A percentile compares a stretch with the other conserved stretches of the same genome.
Conservation (phyloP, 306 rosid species). For the Cucumis hystrix region DNA sequence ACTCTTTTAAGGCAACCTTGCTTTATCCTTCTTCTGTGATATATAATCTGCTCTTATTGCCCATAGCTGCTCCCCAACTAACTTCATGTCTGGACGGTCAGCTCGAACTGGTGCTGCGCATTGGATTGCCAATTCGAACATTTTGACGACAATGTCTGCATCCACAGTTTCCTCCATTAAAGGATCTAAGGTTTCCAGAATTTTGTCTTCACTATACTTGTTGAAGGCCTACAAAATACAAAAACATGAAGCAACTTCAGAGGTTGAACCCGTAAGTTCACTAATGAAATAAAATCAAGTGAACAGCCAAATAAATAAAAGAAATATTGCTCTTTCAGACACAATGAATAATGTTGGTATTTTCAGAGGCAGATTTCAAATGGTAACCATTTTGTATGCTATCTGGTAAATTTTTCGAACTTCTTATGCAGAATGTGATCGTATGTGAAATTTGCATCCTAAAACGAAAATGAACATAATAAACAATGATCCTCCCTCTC, state of each 20-base stretch:
- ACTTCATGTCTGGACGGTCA: slow-evolving; percentile 83
- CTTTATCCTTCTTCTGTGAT: slow-evolving; percentile 13
- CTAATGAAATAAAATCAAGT: not conserved
- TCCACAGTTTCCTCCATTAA: slow-evolving; percentile 55
- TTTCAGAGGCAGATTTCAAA: not conserved
- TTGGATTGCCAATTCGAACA: slow-evolving; percentile 61
- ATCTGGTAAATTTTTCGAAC: not conserved
- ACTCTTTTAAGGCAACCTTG: not conserved
- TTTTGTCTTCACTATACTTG: slow-evolving; percentile 41
- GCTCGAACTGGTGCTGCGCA: slow-evolving; percentile 78
- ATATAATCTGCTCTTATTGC: slow-evolving; percentile 69
- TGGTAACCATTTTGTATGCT: not conserved
- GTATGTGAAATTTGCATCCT: not conserved
- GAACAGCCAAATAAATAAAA: not conserved
- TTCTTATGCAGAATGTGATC: not conserved
- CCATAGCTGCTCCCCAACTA: slow-evolving; percentile 83
- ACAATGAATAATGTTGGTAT: not conserved
- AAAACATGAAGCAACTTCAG: not conserved
- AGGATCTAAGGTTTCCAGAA: slow-evolving; percentile 54
- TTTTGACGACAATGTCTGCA: slow-evolving; percentile 36
- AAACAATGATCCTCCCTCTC: not conserved
- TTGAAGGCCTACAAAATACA: slow-evolving; percentile 53
- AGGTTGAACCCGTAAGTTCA: not conserved
- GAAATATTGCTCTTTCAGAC: not conserved
- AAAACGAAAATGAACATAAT: not conserved